Conservation (phyloP, 257 asterid species). For the Hygrophila difformis region DNA sequence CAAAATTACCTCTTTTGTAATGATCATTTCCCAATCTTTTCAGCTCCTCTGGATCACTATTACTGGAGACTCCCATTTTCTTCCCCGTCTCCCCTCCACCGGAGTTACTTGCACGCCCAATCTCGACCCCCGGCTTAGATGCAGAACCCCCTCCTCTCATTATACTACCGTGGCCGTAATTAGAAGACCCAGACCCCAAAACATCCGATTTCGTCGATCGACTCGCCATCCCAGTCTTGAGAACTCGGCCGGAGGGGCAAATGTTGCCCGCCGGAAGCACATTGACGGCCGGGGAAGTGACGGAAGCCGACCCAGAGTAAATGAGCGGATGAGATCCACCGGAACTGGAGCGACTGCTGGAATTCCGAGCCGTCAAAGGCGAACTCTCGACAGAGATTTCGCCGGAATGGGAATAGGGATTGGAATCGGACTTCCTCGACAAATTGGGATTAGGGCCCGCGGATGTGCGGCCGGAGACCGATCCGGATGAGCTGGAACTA, state of each 20-base stretch:
- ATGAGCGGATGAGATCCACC: constrained; percentile 23
- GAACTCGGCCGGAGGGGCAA: constrained; percentile 54
- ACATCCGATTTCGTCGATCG: constrained; percentile 37
- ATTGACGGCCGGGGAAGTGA: constrained; percentile 33
- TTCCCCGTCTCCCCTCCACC: constrained; percentile 33
- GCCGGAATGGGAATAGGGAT: constrained; percentile 36
- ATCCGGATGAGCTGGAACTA: constrained; percentile 65
- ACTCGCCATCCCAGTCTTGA: constrained; percentile 46
- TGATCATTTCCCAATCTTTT: constrained; percentile 71
- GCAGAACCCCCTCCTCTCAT: constrained; percentile 42
- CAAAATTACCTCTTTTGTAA: constrained; percentile 54
- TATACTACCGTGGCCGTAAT: constrained; percentile 71
- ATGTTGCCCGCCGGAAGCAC: constrained; percentile 59
- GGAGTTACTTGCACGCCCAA: constrained; percentile 8
- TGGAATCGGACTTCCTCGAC: constrained; percentile 31
- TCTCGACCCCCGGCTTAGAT: constrained; percentile 22
- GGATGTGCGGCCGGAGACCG: constrained; percentile 41
- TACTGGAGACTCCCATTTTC: constrained; percentile 21
- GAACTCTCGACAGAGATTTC: constrained; percentile 48
- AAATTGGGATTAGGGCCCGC: constrained; percentile 18
- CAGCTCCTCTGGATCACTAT: constrained; percentile 70
- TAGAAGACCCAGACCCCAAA: constrained; percentile 46
- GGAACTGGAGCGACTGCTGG: constrained; percentile 26
- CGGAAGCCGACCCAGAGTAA: constrained; percentile 31
- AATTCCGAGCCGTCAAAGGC: constrained; percentile 18